Conservation (phyloP, 306 rosid species). For the Echinosophora koreensis region DNA sequence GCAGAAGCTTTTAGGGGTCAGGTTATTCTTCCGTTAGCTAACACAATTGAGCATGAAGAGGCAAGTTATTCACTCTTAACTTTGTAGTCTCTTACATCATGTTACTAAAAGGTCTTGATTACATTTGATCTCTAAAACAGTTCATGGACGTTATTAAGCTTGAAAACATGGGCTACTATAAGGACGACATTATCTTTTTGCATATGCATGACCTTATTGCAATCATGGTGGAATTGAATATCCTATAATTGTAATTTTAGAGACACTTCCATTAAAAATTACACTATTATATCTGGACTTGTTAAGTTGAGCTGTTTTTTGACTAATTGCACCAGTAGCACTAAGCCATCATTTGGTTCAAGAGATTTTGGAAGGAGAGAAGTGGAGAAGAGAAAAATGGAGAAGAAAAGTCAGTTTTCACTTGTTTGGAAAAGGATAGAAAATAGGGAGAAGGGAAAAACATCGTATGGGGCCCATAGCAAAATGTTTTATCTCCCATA, state of each 20-base stretch:
- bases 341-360: too few species aligned
- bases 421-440: too few species aligned
- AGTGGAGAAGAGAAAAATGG: too few species aligned
- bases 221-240: neutral
- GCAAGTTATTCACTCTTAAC: constrained; percentile 53
- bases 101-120: constrained; percentile 14
- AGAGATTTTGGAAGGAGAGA: too few species aligned
- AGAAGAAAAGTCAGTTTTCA: too few species aligned
- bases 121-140: constrained; percentile 59
- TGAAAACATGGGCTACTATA: constrained; percentile 91
- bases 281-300: neutral
- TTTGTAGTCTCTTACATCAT: neutral
- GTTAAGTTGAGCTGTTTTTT: too few species aligned
- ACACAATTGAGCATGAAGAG: constrained; percentile 97
- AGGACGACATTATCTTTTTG: constrained; percentile 72
- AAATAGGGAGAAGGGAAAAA: too few species aligned
- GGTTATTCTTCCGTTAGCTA: constrained; percentile 96
- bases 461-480: too few species aligned
- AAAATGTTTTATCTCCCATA: too few species aligned
- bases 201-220: constrained; percentile 14
- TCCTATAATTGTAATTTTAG: neutral
- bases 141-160: constrained; percentile 96
- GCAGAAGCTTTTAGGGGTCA: constrained; percentile 88
- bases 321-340: too few species aligned
- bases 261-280: neutral